A percentile compares a stretch with the other conserved stretches of the same genome.
Conservation (phyloP, 306 rosid genomes). For the Trichosanthes truncata region DNA sequence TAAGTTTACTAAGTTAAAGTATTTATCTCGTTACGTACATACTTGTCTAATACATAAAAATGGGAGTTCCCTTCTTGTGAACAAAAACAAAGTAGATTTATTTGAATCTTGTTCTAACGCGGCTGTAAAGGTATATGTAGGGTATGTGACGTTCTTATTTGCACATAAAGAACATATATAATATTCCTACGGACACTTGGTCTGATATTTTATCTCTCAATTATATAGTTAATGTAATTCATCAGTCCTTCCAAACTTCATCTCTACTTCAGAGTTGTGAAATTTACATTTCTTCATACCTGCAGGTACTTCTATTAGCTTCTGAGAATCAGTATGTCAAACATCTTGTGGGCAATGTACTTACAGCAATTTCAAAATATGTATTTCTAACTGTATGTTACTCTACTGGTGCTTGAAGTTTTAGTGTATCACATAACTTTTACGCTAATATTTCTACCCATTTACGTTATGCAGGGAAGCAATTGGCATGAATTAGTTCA, state of each 20-base stretch:
- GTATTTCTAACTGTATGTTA: conserved; percentile 20
- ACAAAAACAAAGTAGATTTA: neutral
- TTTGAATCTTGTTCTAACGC: neutral
- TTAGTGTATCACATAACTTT: neutral
- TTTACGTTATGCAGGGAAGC: conserved; percentile 24
- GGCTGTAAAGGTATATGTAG: neutral
- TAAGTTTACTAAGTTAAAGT: neutral
- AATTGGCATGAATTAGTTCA: conserved; percentile 26
- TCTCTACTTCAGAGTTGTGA: neutral
- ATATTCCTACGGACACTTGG: neutral
- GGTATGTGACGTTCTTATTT: neutral
- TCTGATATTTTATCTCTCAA: neutral
- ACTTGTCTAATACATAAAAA: neutral
- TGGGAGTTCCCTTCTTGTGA: neutral
- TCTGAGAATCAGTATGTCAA: conserved; percentile 21
- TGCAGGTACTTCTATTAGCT: conserved; percentile 24
- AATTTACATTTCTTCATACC: neutral
- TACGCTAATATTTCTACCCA: neutral
- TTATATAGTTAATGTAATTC: neutral
- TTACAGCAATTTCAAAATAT: conserved; percentile 17
- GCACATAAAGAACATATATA: neutral
- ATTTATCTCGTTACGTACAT: neutral
- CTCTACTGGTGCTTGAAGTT: neutral
- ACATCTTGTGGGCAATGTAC: conserved; percentile 31
- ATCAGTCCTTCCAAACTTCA: neutral